Evolutionary conservation across 108 stramenopile genomes (phyloP), one percentile per base, ranked within the genome.

Genomic region (Fistulifera solaris): DNA sequence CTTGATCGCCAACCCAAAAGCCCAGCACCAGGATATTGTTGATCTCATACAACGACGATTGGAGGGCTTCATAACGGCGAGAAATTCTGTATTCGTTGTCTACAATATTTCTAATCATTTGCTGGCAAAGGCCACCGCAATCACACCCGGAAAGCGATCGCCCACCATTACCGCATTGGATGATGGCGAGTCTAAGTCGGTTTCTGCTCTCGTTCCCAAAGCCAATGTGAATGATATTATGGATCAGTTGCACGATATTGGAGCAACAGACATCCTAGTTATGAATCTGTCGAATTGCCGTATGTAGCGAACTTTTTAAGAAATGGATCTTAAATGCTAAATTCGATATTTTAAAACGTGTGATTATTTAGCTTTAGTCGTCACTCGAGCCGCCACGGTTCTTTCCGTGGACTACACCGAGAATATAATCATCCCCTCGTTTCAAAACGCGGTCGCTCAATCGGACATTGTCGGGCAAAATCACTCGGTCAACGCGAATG

Each of bases 91-190:
- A 54, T 94, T 98, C 94, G 75, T 98, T 40, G 65, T 87, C 21
- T 98, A 95, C 86, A 98, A 98, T 58, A 73, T 94, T 52, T 51
- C 71, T 18, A 57, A 68, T 48, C 79, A 84, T 17, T 66, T 91
- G 54, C 71, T 96, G 44, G 54, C 63, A 7, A 50, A 62, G 42
- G 89, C 93, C 10, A 41, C 71, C 40, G 66, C 68, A 48, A 85
- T 98, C 38, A 95, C 95, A 11, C 97, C 97, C 6, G 97, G 97
- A 27, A 96, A 98, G 76, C 72, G 82, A 8, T 83, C 93, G 28
- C 97, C 97, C 8, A 96, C 94, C 26, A 81, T 98, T 39, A 94
- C 90, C 23, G 67, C 69, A 50, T 81, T 98, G 40, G 89, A 87
- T 22, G 76, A 85, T 58, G 83, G 78, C 16, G 77, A 64, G 8